Evolutionary conservation across 2,329 filamentous ascomycete species (phyloP).

Genomic region (Penicillium aurantiogriseum): DNA sequence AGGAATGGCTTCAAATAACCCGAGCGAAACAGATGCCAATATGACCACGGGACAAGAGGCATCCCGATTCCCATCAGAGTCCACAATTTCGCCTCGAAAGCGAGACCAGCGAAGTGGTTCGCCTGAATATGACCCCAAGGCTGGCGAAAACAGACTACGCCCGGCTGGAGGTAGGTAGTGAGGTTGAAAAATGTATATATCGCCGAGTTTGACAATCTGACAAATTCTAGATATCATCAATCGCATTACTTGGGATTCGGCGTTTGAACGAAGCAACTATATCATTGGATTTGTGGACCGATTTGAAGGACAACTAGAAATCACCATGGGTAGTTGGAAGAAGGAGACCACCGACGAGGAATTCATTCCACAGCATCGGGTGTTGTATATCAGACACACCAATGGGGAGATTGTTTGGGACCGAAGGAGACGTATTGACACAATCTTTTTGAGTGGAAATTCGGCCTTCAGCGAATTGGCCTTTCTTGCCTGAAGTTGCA

Average conservation of each 20-base stretch:
- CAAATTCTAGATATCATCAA: conserved; percentile 45
- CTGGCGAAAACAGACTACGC: conserved; percentile 19
- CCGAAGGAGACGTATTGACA: conserved; percentile 47
- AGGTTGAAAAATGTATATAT: not conserved
- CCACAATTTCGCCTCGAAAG: not conserved
- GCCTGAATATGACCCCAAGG: conserved; percentile 5
- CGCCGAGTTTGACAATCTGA: not conserved
- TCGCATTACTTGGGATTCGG: conserved; percentile 52
- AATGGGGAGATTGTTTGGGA: conserved; percentile 52
- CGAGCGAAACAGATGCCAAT: not conserved
- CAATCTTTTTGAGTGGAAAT: conserved; percentile 48
- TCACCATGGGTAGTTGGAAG: conserved; percentile 51
- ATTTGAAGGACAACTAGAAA: conserved; percentile 52
- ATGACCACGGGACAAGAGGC: not conserved
- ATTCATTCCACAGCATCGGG: conserved; percentile 56
- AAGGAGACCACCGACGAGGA: conserved; percentile 55
- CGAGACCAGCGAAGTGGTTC: not conserved
- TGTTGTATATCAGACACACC: conserved; percentile 48
- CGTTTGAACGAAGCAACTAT: conserved; percentile 46
- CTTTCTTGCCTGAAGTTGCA: conserved; percentile 24
- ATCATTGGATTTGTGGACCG: conserved; percentile 56
- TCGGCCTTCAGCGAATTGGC: conserved; percentile 31
- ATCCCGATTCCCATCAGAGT: not conserved
- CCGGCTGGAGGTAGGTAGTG: conserved; percentile 17
- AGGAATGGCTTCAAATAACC: not conserved